Conservation (phyloP, 768 basidiomycete species). For the Artomyces pyxidatus region DNA sequence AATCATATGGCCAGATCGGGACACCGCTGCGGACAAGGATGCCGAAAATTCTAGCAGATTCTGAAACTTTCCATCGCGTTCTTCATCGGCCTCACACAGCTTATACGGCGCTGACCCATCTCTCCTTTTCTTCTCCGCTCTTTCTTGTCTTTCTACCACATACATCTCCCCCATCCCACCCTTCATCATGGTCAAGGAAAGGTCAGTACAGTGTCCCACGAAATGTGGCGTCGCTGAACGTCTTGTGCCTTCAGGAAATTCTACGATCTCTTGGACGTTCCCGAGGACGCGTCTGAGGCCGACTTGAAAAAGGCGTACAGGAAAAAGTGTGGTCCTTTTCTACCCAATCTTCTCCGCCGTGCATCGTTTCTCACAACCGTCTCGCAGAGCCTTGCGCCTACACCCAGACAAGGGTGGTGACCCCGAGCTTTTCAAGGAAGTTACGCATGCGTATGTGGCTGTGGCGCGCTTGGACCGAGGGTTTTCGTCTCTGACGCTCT, state of each 20-base stretch:
- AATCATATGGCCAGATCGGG: too few species aligned
- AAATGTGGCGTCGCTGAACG: slow-evolving; percentile 4
- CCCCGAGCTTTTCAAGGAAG: slow-evolving; percentile 95
- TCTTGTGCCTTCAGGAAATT: slow-evolving; percentile 50
- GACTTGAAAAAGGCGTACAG: slow-evolving; percentile 96
- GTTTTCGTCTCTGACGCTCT: slow-evolving; percentile 8
- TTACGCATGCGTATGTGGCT: slow-evolving; percentile 85
- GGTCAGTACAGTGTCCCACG: slow-evolving; percentile 30
- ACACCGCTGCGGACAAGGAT: too few species aligned
- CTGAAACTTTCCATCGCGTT: slow-evolving; percentile 30
- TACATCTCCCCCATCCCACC: slow-evolving; percentile 7
- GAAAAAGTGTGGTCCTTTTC: slow-evolving; percentile 57
- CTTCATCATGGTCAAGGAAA: slow-evolving; percentile 60
- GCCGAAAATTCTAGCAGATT: slow-evolving; percentile 25
- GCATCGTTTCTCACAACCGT: slow-evolving; percentile 6
- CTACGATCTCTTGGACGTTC: slow-evolving; percentile 88
- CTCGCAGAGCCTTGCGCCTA: slow-evolving; percentile 63
- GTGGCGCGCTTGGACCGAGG: slow-evolving; percentile 6
- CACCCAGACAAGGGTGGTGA: slow-evolving; percentile 96
- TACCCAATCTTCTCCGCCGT: slow-evolving; percentile 1
- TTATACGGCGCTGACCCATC: slow-evolving; percentile 4
- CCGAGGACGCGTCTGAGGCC: slow-evolving; percentile 66
- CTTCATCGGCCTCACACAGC: slow-evolving; percentile 17
- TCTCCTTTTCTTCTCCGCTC: slow-evolving; percentile 8
- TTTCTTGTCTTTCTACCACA: slow-evolving; percentile 7